Percentiles rank a stretch among this genome's conserved stretches.
Evolutionary conservation across 2,329 filamentous ascomycete species (phyloP).

Genomic region (Hypoxylon sp.): DNA sequence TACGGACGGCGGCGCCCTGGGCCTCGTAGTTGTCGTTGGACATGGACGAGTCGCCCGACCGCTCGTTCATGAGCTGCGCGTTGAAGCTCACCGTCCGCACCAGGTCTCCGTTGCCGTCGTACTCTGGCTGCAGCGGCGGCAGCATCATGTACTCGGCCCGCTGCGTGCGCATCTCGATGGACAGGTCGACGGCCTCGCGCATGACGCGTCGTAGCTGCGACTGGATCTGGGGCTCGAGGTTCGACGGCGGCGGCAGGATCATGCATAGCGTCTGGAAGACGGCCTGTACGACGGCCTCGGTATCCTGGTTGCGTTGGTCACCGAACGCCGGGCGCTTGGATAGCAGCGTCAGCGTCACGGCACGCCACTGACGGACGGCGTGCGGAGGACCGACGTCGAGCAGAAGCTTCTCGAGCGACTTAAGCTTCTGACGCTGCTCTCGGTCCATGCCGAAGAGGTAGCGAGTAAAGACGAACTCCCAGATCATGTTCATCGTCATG

Average conservation of each 20-base stretch:
- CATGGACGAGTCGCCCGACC: conserved; percentile 68
- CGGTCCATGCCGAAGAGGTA: conserved; percentile 99
- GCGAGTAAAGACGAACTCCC: conserved; percentile 97
- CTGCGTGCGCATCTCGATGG: conserved; percentile 97
- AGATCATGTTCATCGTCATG: conserved; percentile 98
- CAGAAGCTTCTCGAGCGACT: conserved; percentile 90
- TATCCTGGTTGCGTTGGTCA: conserved; percentile 85
- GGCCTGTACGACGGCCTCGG: conserved; percentile 92
- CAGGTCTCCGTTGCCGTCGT: conserved; percentile 91
- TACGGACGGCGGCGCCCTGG: conserved; percentile 79
- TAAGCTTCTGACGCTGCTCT: conserved; percentile 96
- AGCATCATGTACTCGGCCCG: conserved; percentile 99
- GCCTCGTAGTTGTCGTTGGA: conserved; percentile 84
- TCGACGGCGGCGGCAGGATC: conserved; percentile 84
- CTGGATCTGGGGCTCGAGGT: conserved; percentile 81
- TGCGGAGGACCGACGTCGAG: conserved; percentile 84
- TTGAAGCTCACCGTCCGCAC: conserved; percentile 90
- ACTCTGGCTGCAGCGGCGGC: conserved; percentile 91
- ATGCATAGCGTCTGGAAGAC: conserved; percentile 84
- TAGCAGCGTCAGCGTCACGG: conserved; percentile 90
- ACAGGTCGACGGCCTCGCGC: conserved; percentile 85
- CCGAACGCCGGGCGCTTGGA: conserved; percentile 81
- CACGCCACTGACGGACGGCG: conserved; percentile 97
- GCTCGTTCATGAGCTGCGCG: conserved; percentile 92
- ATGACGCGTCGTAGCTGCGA: conserved; percentile 88